Evolutionary conservation across 805 yeast genomes (phyloP).

Genomic region (Starmerella sp.): DNA sequence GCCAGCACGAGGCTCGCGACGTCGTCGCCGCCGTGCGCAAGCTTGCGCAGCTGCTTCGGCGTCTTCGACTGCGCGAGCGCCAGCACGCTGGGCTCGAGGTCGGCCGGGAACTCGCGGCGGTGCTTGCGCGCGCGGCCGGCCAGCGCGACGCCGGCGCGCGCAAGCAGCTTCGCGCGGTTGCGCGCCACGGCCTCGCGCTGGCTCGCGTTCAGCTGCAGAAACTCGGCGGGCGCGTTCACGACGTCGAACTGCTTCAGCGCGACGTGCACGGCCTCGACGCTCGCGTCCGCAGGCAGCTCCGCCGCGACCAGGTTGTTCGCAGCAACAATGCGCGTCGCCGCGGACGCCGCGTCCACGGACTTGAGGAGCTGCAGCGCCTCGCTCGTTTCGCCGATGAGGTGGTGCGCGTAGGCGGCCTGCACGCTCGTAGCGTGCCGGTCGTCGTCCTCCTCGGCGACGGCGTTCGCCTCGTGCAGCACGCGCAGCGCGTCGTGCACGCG

Average conservation of each 20-base stretch:
- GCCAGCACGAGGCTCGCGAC: slow-evolving; percentile 1
- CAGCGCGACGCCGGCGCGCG: slow-evolving; percentile 28
- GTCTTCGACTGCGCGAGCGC: slow-evolving; percentile 3
- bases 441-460: slow-evolving; percentile 33
- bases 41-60: slow-evolving; percentile 1
- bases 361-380: slow-evolving; percentile 29
- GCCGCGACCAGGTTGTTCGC: slow-evolving; percentile 33
- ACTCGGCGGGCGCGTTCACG: background rate
- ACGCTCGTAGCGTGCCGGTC: slow-evolving; percentile 42
- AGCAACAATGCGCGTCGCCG: slow-evolving; percentile 32
- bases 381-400: slow-evolving; percentile 28
- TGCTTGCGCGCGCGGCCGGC: slow-evolving; percentile 18
- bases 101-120: slow-evolving; percentile 14
- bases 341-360: slow-evolving; percentile 16
- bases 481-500: slow-evolving; percentile 34
- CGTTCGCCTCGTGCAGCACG: slow-evolving; percentile 38
- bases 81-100: slow-evolving; percentile 17
- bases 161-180: slow-evolving; percentile 35
- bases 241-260: slow-evolving; percentile 16
- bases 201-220: slow-evolving; percentile 22
- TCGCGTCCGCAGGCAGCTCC: slow-evolving; percentile 1
- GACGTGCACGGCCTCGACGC: slow-evolving; percentile 11
- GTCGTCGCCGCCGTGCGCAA: slow-evolving; percentile 1
- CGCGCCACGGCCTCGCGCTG: slow-evolving; percentile 30
- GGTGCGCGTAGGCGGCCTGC: slow-evolving; percentile 48